Percentiles rank a stretch among this genome's conserved stretches.
Conservation (phyloP, 306 rosid species). For the Medicago lupulina region DNA sequence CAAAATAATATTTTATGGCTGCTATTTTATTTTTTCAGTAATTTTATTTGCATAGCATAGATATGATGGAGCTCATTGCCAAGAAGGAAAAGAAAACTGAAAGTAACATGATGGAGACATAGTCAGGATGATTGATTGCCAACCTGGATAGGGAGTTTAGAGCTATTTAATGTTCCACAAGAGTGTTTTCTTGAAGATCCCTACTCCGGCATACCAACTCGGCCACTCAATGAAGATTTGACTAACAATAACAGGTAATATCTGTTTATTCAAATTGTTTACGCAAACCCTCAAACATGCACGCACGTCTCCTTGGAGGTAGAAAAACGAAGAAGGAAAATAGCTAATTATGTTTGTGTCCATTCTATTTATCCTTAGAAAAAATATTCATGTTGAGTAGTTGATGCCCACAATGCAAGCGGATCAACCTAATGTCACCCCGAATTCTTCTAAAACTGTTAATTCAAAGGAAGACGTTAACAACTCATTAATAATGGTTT, state of each 20-base stretch:
- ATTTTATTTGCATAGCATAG: constrained; percentile 60
- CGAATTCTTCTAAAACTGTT: constrained; percentile 73
- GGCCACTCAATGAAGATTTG: constrained; percentile 51
- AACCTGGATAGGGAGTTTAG: constrained; percentile 70
- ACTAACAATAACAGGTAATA: constrained; percentile 61
- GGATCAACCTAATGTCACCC: constrained; percentile 69
- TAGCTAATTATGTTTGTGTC: background rate
- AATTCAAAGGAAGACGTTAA: constrained; percentile 67
- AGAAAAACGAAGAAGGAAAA: background rate
- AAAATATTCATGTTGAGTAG: constrained; percentile 54
- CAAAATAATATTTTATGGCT: constrained; percentile 30
- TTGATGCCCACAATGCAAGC: constrained; percentile 51
- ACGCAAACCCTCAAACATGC: background rate
- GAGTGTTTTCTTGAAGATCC: constrained; percentile 51
- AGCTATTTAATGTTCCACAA: constrained; percentile 51
- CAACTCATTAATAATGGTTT: constrained; percentile 61
- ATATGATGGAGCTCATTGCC: constrained; percentile 65
- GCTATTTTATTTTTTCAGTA: constrained; percentile 30
- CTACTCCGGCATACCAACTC: constrained; percentile 47
- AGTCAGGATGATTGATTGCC: constrained; percentile 62
- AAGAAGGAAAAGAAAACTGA: constrained; percentile 55
- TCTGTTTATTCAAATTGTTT: constrained; percentile 8
- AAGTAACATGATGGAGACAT: constrained; percentile 50
- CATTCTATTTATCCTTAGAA: constrained; percentile 39
- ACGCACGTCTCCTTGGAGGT: background rate